These are phyloP conservation scores for Artemisia tridentata DNA, from an alignment of 129 eudicot genomes.

Conservation along the genomic window DNA sequence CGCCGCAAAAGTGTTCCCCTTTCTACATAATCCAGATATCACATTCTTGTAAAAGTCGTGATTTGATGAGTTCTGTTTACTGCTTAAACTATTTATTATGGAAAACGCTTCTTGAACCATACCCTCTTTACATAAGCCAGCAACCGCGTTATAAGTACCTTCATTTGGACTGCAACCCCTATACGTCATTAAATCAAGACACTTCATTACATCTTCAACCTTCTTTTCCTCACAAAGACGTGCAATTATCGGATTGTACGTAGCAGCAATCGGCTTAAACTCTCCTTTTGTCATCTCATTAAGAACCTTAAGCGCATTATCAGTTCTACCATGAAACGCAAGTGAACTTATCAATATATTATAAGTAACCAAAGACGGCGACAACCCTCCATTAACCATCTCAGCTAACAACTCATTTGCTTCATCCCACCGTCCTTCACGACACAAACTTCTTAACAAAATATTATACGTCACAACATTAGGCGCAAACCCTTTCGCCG, in stretches of 20 bases:
- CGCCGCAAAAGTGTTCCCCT: constrained; percentile 76
- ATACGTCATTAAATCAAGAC: constrained; percentile 64
- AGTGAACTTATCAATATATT: constrained; percentile 68
- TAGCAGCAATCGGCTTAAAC: constrained; percentile 59
- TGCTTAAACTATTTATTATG: constrained; percentile 55
- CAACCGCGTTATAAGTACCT: constrained; percentile 73
- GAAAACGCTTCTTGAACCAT: constrained; percentile 80
- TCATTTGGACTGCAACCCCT: constrained; percentile 58
- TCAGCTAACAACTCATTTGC: constrained; percentile 69
- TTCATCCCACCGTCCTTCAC: constrained; percentile 72
- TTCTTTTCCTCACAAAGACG: constrained; percentile 61
- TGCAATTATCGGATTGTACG: constrained; percentile 71
- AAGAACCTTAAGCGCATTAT: constrained; percentile 62
- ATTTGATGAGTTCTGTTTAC: constrained; percentile 42
- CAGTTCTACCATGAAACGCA: constrained; percentile 70
- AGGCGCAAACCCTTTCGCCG: constrained; percentile 62
- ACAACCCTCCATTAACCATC: constrained; percentile 59
- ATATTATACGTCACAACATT: constrained; percentile 78
- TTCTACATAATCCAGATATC: constrained; percentile 63
- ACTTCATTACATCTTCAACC: constrained; percentile 62
- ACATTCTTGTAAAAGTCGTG: constrained; percentile 60
- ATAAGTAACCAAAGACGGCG: constrained; percentile 67
- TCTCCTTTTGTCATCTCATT: constrained; percentile 57
- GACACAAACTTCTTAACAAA: constrained; percentile 68
- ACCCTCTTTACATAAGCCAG: constrained; percentile 58